A percentile compares a stretch with the other conserved stretches of the same genome.
Conservation (phyloP, 2,329 filamentous ascomycete species). For the Fonsecaea erecta region DNA sequence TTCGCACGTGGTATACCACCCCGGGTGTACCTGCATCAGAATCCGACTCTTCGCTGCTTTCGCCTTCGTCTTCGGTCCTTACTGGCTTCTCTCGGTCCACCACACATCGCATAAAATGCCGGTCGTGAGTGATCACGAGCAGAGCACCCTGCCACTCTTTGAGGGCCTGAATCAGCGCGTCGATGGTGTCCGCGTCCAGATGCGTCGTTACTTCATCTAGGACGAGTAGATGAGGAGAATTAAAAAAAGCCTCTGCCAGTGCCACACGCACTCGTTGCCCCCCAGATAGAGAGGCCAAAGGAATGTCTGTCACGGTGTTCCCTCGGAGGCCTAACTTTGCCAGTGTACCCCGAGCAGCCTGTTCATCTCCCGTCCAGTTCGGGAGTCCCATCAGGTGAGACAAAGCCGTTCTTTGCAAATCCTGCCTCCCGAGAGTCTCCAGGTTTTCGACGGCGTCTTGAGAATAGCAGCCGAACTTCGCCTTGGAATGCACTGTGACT, state of each 20-base stretch:
- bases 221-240: constrained; percentile 71
- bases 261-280: constrained; percentile 74
- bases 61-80: constrained; percentile 49
- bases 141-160: constrained; percentile 73
- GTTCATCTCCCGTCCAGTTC: constrained; percentile 61
- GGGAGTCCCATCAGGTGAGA: constrained; percentile 58
- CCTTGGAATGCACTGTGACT: constrained; percentile 68
- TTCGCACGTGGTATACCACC: constrained; percentile 64
- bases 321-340: constrained; percentile 72
- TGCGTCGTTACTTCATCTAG: constrained; percentile 85
- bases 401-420: constrained; percentile 66
- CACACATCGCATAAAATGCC: constrained; percentile 77
- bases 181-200: constrained; percentile 80
- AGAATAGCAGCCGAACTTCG: constrained; percentile 76
- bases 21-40: constrained; percentile 53
- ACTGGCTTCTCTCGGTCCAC: constrained; percentile 64
- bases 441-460: constrained; percentile 77
- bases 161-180: constrained; percentile 70
- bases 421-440: constrained; percentile 58
- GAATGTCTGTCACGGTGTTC: constrained; percentile 72
- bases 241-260: constrained; percentile 71
- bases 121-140: constrained; percentile 78
- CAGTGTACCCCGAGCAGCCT: constrained; percentile 69
- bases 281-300: constrained; percentile 73
- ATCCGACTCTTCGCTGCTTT: constrained; percentile 51